Base-by-base conservation (phyloP, 2,329 filamentous ascomycete species). In the Penicillium sp. region DNA sequence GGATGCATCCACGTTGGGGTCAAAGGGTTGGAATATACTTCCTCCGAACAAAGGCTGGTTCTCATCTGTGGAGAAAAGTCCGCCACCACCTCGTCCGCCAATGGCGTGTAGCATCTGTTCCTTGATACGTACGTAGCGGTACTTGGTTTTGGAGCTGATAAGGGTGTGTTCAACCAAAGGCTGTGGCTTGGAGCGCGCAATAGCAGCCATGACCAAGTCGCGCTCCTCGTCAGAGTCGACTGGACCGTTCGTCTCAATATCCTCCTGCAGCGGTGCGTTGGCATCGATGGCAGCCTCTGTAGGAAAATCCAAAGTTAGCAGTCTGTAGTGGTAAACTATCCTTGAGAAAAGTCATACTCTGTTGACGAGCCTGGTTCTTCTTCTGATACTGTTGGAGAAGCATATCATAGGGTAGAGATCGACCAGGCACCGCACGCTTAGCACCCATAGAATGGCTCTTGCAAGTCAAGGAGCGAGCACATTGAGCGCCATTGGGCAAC, bases 361-460 rank as follows among this genome's bases (percentile, higher is more conserved):
- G 93, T 73, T 95, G 88, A 64, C 95, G 95, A 18, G 93, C 93
- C 69, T 97, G 93, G 61, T 98, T 98, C 77, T 96, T 97, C 78
- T 97, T 96, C 68, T 93, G 87, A 62, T 93, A 93, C 6, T 86
- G 85, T 11, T 86, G 84, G 29, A 96, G 77, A 31, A 96, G 74
- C 85, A 95, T 93, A 67, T 95, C 89, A 63, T 96, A 96, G 1
- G 90, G 90, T 49, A 95, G 72, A 36, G 87, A 93, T 51, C 90
- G 79, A 0, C 90, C 90, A 4, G 88, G 86, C 3, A 96, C 90
- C 0, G 86, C 86, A 57, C 90, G 79, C 70, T 96, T 96, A 4
- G 90, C 86, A 9, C 90, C 89, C 90, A 96, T 95, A n/a, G 80
- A 85, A 56, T 96, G 90, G 50, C 86, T 91, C 71, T 96, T 96